Evolutionary conservation across 75 land plant species (phyloP).

Genomic region (Adiantum capillusveneris): DNA sequence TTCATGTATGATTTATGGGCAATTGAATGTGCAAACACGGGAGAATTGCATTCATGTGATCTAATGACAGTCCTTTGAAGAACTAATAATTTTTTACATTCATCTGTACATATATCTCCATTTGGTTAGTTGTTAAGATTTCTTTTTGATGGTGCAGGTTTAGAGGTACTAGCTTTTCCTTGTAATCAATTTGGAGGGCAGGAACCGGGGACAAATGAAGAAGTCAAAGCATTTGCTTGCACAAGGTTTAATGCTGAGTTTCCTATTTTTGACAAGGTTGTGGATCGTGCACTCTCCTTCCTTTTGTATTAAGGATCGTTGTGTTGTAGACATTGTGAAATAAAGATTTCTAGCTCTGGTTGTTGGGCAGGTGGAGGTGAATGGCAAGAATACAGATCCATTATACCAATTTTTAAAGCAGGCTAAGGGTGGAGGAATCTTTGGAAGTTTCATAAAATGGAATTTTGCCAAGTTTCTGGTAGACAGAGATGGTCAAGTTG

Average conservation of each 20-base stretch:
- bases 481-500: conserved; percentile 61
- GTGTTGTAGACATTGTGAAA: too few species aligned
- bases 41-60: conserved; percentile 80
- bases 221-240: conserved; percentile 74
- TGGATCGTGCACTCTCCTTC: not conserved
- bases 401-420: conserved; percentile 48
- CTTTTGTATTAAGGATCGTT: too few species aligned
- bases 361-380: too few species aligned
- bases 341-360: too few species aligned
- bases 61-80: conserved; percentile 53
- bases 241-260: conserved; percentile 76
- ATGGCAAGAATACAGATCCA: conserved; percentile 47
- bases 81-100: too few species aligned
- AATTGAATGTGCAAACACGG: too few species aligned
- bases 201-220: conserved; percentile 72
- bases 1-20: too few species aligned
- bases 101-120: too few species aligned
- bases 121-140: too few species aligned
- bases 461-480: conserved; percentile 78
- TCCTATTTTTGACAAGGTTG: conserved; percentile 84
- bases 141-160: conserved; percentile 67
- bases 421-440: conserved; percentile 46
- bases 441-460: conserved; percentile 66
- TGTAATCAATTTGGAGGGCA: too few species aligned
- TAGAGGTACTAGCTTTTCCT: conserved; percentile 81